phyloP scores from a whole-genome alignment of 2,329 filamentous ascomycete species.

The Cryphonectria japonica region DNA sequence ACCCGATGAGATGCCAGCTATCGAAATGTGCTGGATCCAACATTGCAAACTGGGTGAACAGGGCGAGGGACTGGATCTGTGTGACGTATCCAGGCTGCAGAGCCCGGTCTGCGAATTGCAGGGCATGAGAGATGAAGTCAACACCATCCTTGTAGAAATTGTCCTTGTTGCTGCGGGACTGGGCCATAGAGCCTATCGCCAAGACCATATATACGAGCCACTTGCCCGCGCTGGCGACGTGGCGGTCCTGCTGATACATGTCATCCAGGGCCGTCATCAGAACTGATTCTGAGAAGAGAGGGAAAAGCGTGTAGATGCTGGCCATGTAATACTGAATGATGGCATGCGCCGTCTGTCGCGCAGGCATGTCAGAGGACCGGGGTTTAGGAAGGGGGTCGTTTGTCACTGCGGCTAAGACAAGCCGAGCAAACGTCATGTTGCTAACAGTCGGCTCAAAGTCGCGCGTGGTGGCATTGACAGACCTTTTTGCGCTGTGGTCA shows the following conservation, averaged over 20 bases:
- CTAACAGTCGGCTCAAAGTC: constrained; percentile 89
- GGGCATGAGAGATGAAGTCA: constrained; percentile 63
- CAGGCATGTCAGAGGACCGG: constrained; percentile 66
- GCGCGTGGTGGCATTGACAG: constrained; percentile 90
- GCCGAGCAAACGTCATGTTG: constrained; percentile 88
- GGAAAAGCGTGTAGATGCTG: constrained; percentile 79
- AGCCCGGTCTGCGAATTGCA: constrained; percentile 80
- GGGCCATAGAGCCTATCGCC: constrained; percentile 76
- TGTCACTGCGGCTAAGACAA: constrained; percentile 81
- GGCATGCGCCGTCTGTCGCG: constrained; percentile 67
- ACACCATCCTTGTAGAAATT: constrained; percentile 62
- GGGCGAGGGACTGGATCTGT: constrained; percentile 84
- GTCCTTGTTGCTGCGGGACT: constrained; percentile 71
- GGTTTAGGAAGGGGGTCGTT: constrained; percentile 72
- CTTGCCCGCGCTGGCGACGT: constrained; percentile 71
- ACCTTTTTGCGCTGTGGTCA: constrained; percentile 58
- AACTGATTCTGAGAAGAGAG: constrained; percentile 79
- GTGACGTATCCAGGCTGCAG: constrained; percentile 81
- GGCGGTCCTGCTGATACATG: constrained; percentile 73
- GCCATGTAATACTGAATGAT: constrained; percentile 84
- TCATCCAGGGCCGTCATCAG: constrained; percentile 80
- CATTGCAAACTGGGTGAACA: constrained; percentile 88
- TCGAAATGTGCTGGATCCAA: constrained; percentile 91
- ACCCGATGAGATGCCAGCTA: constrained; percentile 91
- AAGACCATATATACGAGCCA: constrained; percentile 91